Evolutionary conservation across 1,284 basidiomycete genomes (phyloP), one percentile per base, ranked within the genome.

Genomic region (Athelia sp.): DNA sequence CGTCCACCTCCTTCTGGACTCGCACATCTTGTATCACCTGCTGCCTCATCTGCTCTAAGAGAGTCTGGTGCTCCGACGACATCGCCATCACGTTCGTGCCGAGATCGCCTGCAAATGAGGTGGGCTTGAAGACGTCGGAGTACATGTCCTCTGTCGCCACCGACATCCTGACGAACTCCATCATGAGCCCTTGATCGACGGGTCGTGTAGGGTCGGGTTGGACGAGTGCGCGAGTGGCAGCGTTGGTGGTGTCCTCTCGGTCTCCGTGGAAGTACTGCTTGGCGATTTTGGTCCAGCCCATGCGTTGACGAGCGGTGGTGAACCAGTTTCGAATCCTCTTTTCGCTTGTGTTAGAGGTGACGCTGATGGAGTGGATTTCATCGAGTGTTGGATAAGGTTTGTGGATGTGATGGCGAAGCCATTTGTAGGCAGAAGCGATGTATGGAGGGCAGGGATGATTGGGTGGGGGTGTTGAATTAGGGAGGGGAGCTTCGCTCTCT

Each of bases 301-400:
- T 80, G 0, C 76, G 68, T 15, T 71, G 70, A 0, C 80, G 68
- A 0, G 61, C 62, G 15, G 74, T 72, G 17, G 67, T 57, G 43
- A 82, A 81, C 80, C 79, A 81, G 0, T 62, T 58, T 26, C 72
- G 70, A 32, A 82, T 57, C 1, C 71, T 61, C 17, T 65, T 63
- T 0, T 64, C 13, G 0, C 63, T 18, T 1, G 54, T 61, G 1
- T 58, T 54, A 0, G 67, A 55, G 1, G 47, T 47, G 0, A 35
- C 45, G 0, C 69, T 58, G 8, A 79, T 59, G 0, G 43, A 34
- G 9, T 57, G 52, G 29, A 71, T 71, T 0, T 62, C 19, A 0
- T 56, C 45, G 3, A 54, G 56, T 0, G 71, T 55, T 0, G 79
- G 79, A 47, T 80, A 82, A 0, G 80, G 79, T 43, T 79, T 71